A percentile compares a stretch with the other conserved stretches of the same genome.
Evolutionary conservation across 164 flowering plant species (phyloP).

Genomic region (Magnolia kwangsiensis): DNA sequence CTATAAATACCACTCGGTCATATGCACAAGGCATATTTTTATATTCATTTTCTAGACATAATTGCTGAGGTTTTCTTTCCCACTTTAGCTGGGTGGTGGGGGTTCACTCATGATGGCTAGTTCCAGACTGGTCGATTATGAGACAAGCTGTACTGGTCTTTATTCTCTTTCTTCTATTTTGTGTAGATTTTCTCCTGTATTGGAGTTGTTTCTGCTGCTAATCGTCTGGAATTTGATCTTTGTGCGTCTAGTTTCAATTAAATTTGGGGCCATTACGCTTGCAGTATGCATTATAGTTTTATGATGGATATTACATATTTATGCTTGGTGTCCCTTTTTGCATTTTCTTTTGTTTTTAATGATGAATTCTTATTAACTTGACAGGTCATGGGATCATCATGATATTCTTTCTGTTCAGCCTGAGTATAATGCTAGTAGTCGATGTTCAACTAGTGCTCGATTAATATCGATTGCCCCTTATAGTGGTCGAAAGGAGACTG

Average conservation of each 20-base stretch:
- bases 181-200: background rate
- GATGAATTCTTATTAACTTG: constrained; percentile 11
- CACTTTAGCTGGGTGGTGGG: too few species aligned
- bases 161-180: background rate
- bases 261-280: background rate
- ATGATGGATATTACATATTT: background rate
- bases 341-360: background rate
- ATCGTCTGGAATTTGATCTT: background rate
- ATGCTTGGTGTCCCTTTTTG: background rate
- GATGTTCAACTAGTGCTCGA: constrained; percentile 84
- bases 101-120: too few species aligned
- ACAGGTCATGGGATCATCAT: constrained; percentile 98
- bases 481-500: constrained; percentile 87
- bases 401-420: constrained; percentile 78
- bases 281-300: background rate
- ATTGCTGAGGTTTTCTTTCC: too few species aligned
- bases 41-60: too few species aligned
- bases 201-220: background rate
- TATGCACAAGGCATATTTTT: too few species aligned
- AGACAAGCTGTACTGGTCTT: background rate
- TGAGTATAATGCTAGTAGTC: constrained; percentile 63
- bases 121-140: background rate
- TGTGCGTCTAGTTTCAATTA: background rate
- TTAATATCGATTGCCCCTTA: constrained; percentile 79
- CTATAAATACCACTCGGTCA: too few species aligned